A percentile compares a stretch with the other conserved stretches of the same genome.
Evolutionary conservation across 768 basidiomycete genomes (phyloP).

Genomic region (Nidularia pulvinata): DNA sequence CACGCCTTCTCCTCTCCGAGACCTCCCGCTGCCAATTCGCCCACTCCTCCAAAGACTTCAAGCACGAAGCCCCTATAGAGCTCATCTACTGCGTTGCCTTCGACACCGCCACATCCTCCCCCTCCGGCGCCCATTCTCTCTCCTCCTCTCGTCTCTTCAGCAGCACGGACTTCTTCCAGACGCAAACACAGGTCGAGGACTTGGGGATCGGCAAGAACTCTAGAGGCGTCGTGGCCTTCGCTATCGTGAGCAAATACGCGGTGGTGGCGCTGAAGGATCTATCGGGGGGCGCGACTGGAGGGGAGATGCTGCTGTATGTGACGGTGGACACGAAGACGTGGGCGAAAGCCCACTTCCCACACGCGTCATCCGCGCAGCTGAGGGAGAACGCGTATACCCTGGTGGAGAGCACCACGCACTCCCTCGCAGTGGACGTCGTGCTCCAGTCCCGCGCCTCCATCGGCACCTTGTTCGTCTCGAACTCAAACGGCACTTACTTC

Average conservation of each 20-base stretch:
- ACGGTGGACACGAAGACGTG: conserved; percentile 81
- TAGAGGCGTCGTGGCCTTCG: conserved; percentile 89
- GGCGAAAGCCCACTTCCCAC: conserved; percentile 93
- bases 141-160: conserved; percentile 77
- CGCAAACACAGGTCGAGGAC: conserved; percentile 69
- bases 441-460: conserved; percentile 63
- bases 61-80: conserved; percentile 69
- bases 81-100: conserved; percentile 91
- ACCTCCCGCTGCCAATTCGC: conserved; percentile 88
- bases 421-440: conserved; percentile 92
- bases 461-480: conserved; percentile 94
- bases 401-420: conserved; percentile 92
- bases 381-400: conserved; percentile 96
- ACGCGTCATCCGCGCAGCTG: conserved; percentile 75
- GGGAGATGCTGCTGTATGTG: conserved; percentile 87
- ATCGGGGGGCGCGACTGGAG: conserved; percentile 40
- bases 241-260: conserved; percentile 90
- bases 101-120: conserved; percentile 47
- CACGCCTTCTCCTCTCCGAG: conserved; percentile 63
- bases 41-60: conserved; percentile 83
- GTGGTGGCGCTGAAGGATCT: conserved; percentile 87
- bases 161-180: conserved; percentile 81
- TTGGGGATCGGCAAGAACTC: conserved; percentile 86
- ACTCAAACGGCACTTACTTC: conserved; percentile 96
- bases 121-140: conserved; percentile 46